Percentiles rank a stretch among this genome's conserved stretches.
Conservation (phyloP, 1,284 basidiomycete genomes). For the Bondarzewia mesenterica region DNA sequence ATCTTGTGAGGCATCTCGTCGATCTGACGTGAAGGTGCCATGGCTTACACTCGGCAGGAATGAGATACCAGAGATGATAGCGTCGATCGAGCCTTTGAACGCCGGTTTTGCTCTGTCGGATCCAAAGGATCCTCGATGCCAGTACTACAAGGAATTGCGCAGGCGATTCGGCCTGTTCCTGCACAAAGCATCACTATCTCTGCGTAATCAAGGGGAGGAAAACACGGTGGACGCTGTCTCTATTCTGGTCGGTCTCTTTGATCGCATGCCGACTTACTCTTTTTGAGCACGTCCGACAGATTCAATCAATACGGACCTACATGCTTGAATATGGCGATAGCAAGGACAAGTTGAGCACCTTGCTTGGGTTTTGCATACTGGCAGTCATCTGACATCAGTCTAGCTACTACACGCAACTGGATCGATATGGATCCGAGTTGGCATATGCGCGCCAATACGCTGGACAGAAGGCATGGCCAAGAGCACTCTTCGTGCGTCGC, state of each 20-base stretch:
- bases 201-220: conserved; percentile 70
- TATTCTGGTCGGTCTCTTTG: conserved; percentile 42
- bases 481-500: conserved; percentile 56
- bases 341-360: conserved; percentile 41
- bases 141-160: conserved; percentile 55
- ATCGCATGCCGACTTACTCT: not conserved
- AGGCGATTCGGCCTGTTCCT: conserved; percentile 65
- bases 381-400: conserved; percentile 1
- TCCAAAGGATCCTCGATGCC: conserved; percentile 57
- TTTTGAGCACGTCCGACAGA: conserved; percentile 26
- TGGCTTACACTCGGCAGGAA: conserved; percentile 29
- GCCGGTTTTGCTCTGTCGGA: conserved; percentile 70
- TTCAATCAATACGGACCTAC: conserved; percentile 56
- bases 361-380: conserved; percentile 2
- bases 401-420: conserved; percentile 53
- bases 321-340: conserved; percentile 67
- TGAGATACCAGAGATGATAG: conserved; percentile 70
- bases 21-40: conserved; percentile 1
- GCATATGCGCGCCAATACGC: conserved; percentile 58
- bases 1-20: conserved; percentile 40
- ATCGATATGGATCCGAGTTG: conserved; percentile 54
- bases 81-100: conserved; percentile 43
- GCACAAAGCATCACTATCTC: conserved; percentile 59
- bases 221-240: conserved; percentile 85
- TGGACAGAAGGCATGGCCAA: conserved; percentile 65